Evolutionary conservation across 2,329 filamentous ascomycete genomes (phyloP).

Genomic region (Stagonosporopsis vannaccii): DNA sequence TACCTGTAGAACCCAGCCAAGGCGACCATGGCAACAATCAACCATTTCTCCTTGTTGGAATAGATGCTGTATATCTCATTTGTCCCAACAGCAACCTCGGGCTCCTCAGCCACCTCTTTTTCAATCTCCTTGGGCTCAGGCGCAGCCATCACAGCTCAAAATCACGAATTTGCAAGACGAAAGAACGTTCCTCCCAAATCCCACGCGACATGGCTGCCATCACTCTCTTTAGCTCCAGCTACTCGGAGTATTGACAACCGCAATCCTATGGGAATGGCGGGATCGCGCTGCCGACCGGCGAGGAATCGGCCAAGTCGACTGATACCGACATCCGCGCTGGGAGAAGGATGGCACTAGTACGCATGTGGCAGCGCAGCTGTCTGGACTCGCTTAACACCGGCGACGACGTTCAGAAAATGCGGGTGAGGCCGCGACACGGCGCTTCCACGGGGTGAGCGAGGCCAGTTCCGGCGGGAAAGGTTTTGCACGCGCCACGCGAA

Average conservation of each 20-base stretch:
- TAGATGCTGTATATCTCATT: slow-evolving; percentile 41
- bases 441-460: neutral
- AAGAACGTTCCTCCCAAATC: slow-evolving; percentile 3
- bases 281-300: slow-evolving; percentile 18
- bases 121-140: slow-evolving; percentile 21
- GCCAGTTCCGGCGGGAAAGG: slow-evolving; percentile 15
- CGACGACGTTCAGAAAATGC: slow-evolving; percentile 6
- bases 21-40: slow-evolving; percentile 42
- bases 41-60: slow-evolving; percentile 38
- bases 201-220: slow-evolving; percentile 14
- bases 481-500: slow-evolving; percentile 11
- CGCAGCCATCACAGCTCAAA: slow-evolving; percentile 13
- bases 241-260: slow-evolving; percentile 34
- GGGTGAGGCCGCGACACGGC: slow-evolving; percentile 12
- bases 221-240: slow-evolving; percentile 12
- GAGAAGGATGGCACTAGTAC: neutral
- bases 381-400: slow-evolving; percentile 15
- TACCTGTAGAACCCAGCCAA: slow-evolving; percentile 43
- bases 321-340: slow-evolving; percentile 3
- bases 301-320: slow-evolving; percentile 25
- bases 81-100: slow-evolving; percentile 23
- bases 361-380: neutral
- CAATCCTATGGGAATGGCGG: slow-evolving; percentile 18
- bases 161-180: slow-evolving; percentile 11
- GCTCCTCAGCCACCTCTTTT: slow-evolving; percentile 23